phyloP scores from a whole-genome alignment of 108 stramenopile species.

The Mediolabrus comicus region DNA sequence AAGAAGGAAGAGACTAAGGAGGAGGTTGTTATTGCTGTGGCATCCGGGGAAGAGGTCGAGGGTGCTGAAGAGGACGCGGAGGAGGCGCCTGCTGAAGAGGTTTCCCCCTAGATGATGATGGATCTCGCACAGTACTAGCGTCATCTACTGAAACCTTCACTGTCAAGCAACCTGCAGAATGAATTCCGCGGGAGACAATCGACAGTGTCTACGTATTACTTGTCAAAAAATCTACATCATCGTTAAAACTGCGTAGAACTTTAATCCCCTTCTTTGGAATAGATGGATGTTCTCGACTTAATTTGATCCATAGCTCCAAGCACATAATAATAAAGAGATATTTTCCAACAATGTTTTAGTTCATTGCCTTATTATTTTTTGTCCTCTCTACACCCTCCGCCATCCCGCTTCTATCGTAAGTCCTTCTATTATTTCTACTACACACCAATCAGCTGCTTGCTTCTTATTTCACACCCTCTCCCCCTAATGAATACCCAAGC shows the following conservation, averaged over 20 bases:
- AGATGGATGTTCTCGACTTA: neutral
- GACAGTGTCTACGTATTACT: too few species aligned
- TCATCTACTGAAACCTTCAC: neutral
- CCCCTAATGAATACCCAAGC: neutral
- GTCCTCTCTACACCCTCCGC: too few species aligned
- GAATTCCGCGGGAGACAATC: neutral
- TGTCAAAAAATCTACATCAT: neutral
- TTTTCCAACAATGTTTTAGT: neutral
- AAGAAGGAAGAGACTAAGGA: slow-evolving; percentile 35
- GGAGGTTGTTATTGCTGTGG: slow-evolving; percentile 4
- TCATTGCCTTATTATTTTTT: neutral
- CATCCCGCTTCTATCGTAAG: neutral
- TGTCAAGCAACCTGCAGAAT: neutral
- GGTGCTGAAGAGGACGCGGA: neutral
- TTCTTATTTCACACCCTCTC: neutral
- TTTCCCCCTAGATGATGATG: too few species aligned
- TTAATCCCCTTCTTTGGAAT: neutral
- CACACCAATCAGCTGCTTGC: neutral
- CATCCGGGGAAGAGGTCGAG: slow-evolving; percentile 1
- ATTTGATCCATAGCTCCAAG: neutral
- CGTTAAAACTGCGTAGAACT: neutral
- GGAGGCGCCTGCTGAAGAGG: neutral
- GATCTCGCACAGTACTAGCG: slow-evolving; percentile 19
- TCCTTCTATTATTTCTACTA: neutral
- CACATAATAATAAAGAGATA: neutral